These are phyloP conservation scores for Psilocybe subaeruginosa DNA, from an alignment of 768 basidiomycete genomes.

Conservation along the genomic window DNA sequence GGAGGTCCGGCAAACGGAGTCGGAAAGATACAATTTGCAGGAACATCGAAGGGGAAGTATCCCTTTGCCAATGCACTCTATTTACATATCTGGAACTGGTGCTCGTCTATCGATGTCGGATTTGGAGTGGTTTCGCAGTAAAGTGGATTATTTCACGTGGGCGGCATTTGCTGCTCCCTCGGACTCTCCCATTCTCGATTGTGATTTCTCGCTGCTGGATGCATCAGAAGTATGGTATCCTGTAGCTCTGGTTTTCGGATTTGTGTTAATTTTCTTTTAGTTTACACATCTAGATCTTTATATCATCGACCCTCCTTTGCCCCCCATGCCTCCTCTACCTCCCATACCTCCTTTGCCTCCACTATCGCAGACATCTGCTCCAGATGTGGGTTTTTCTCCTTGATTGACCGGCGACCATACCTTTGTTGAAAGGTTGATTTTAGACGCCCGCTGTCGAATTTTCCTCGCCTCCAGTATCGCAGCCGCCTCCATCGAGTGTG, in stretches of 20 bases:
- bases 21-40: neutral
- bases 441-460: neutral
- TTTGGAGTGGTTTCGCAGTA: neutral
- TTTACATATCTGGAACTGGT: neutral
- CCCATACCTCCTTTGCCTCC: neutral
- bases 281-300: neutral
- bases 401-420: neutral
- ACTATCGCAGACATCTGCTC: neutral
- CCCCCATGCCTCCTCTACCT: neutral
- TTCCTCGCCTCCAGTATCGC: neutral
- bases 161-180: neutral
- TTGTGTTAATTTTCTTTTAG: neutral
- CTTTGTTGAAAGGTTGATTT: neutral
- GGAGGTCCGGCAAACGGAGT: neutral
- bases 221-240: neutral
- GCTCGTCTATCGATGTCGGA: neutral
- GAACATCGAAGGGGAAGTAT: neutral
- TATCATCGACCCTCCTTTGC: neutral
- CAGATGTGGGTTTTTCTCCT: neutral
- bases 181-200: slow-evolving; percentile 14
- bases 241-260: neutral
- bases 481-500: neutral
- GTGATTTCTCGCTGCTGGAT: slow-evolving; percentile 13
- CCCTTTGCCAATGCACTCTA: neutral
- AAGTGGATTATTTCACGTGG: slow-evolving; percentile 9